Evolutionary conservation across 75 land plant species (phyloP).

Genomic region (Cryptomeria japonica): DNA sequence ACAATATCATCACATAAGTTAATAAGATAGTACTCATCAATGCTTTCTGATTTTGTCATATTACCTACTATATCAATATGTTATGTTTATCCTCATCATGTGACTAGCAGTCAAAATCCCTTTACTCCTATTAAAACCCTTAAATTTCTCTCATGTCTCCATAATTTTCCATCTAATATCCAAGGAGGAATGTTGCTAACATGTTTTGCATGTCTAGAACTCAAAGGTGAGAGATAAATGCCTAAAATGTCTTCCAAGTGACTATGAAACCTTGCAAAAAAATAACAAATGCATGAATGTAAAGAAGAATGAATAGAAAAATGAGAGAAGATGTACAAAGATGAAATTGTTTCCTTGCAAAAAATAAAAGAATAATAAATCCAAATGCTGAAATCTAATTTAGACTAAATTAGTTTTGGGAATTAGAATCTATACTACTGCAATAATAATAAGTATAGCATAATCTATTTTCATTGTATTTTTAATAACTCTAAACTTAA

Average conservation of each 20-base stretch:
- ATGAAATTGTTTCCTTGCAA: not conserved
- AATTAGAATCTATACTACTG: not conserved
- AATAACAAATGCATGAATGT: not conserved
- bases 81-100: not conserved
- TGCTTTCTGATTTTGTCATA: not conserved
- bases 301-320: not conserved
- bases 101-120: not conserved
- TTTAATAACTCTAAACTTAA: not conserved
- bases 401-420: not conserved
- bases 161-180: not conserved
- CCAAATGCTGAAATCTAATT: not conserved
- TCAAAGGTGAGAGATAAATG: not conserved
- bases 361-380: not conserved
- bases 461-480: not conserved
- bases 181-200: not conserved
- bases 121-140: not conserved
- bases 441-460: not conserved
- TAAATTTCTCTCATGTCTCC: not conserved
- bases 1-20: too few relatives aligned
- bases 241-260: not conserved
- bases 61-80: not conserved
- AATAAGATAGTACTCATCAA: too few relatives aligned
- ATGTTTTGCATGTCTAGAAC: not conserved
- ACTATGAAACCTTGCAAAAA: not conserved
- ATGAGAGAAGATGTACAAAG: not conserved